Base-by-base conservation (phyloP, 1,284 basidiomycete species). In the Cryptococcus sp. region DNA sequence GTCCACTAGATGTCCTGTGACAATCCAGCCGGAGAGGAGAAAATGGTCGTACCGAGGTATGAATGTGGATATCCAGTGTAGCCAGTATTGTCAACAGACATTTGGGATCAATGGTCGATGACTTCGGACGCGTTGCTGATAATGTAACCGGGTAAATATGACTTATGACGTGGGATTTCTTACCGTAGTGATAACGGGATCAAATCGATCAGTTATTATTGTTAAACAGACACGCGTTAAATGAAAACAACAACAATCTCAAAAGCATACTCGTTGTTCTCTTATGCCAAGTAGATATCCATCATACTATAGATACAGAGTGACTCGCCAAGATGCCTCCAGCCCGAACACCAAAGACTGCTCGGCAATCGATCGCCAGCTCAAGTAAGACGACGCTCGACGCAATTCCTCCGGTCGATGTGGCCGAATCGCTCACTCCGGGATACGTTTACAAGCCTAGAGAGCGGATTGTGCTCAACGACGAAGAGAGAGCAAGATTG, bases 361-460 rank as follows among this genome's bases (percentile, higher is more conserved):
- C 19, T 29, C 47, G 34, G 11, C 11, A 19, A 19, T 46, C 61
- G 15, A 43, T 62, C 8, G 66, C 68, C 10, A 62, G 50, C 25
- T 65, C 66, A 34, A 72, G 69, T n/a, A 68, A 69, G 52, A 46
- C 60, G 37, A 68, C 66, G 2, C 55, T 72, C n/a, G 63, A 70
- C 52, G 50, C 48, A 23, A 55, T 69, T 2, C 70, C 69, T 22
- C 53, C 69, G 5, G 44, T 58, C 4, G 56, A 69, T 25, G 38
- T 75, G 1, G 67, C 69, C 3, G 67, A 72, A 22, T 64, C 52
- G 25, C 59, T 76, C 41, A 75, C 73, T 13, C 69, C 70, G 26
- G 71, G 64, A 7, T 77, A 73, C 44, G 55, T 41, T 4, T 58
- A 59, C 15, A 25, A 49, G 6, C 34, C 52, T 3, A 25, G 52